Evolutionary conservation across 2,329 filamentous ascomycete species (phyloP).

Genomic region (Verticillium longisporum): DNA sequence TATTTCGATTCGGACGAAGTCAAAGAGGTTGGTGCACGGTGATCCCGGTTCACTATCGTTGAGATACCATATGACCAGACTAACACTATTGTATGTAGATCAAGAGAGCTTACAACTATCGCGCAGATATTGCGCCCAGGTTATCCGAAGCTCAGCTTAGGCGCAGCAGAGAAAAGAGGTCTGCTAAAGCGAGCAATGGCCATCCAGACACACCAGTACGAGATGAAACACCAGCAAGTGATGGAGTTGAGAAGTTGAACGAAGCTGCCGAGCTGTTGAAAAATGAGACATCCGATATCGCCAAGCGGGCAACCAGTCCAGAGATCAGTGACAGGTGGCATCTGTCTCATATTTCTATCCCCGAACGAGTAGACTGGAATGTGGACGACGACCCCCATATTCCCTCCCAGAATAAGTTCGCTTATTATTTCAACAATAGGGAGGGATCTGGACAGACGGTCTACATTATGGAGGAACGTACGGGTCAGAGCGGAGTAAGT

Average conservation of each 20-base stretch:
- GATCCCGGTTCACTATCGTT: no score
- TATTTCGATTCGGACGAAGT: not conserved
- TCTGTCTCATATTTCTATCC: not conserved
- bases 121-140: no score
- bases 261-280: no score
- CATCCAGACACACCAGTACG: no score
- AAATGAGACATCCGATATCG: not conserved
- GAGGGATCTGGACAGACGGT: not conserved
- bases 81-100: no score
- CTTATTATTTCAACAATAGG: not conserved
- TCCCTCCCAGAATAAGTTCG: not conserved
- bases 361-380: not conserved
- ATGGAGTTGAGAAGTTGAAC: no score
- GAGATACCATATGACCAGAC: no score
- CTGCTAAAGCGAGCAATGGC: no score
- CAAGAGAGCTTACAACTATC: no score
- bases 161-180: no score
- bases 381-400: not conserved
- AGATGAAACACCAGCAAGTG: no score
- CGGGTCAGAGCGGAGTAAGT: not conserved
- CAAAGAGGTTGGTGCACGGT: not conserved
- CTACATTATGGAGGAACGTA: not conserved
- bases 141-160: no score
- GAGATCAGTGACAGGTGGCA: not conserved
- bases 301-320: not conserved